Evolutionary conservation across 768 basidiomycete species (phyloP).

Genomic region (Podaxis carcinomalis): DNA sequence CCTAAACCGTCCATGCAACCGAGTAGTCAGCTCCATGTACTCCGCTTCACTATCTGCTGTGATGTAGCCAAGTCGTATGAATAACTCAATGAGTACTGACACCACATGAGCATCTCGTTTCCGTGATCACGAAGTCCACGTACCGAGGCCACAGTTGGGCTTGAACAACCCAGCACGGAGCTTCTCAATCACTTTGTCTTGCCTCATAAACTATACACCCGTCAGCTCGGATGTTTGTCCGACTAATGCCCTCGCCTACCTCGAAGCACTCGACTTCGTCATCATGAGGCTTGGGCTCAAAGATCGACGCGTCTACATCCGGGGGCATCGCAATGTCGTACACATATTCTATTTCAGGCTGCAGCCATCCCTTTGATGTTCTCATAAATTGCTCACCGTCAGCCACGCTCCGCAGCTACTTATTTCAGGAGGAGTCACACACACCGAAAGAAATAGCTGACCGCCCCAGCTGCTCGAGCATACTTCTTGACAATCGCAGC

Average conservation of each 20-base stretch:
- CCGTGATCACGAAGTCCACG: conserved; percentile 19
- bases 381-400: conserved; percentile 24
- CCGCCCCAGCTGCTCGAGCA: conserved; percentile 57
- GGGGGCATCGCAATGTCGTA: conserved; percentile 78
- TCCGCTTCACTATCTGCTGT: conserved; percentile 87
- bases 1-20: conserved; percentile 70
- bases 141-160: conserved; percentile 85
- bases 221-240: not conserved
- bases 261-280: conserved; percentile 95
- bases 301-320: conserved; percentile 38
- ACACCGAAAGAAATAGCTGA: conserved; percentile 82
- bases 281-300: conserved; percentile 73
- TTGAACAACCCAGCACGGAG: conserved; percentile 81
- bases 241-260: conserved; percentile 32
- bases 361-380: conserved; percentile 71
- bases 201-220: conserved; percentile 54
- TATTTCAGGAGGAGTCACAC: not conserved
- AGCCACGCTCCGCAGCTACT: not conserved
- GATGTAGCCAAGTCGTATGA: conserved; percentile 81
- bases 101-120: not conserved
- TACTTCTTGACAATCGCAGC: conserved; percentile 58
- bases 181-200: conserved; percentile 56
- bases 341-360: conserved; percentile 81
- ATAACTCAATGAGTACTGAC: conserved; percentile 81
- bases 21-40: conserved; percentile 71